These are phyloP conservation scores for Xylaria palmicola DNA, from an alignment of 495 filamentous ascomycete genomes.

Conservation along the genomic window DNA sequence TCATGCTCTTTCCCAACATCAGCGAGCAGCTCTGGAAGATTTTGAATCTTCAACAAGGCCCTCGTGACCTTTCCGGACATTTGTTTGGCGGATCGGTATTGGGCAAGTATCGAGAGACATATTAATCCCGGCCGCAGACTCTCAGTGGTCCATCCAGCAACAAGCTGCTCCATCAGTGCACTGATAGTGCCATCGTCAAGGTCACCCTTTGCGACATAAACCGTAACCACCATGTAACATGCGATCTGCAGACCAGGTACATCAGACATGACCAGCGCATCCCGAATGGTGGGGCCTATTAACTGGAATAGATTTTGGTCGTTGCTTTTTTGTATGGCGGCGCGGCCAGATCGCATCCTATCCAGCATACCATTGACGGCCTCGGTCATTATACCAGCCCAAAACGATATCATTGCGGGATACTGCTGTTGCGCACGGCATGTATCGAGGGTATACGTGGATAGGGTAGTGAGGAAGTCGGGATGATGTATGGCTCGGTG, in stretches of 20 bases:
- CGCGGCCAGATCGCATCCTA: constrained; percentile 65
- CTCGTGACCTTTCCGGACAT: constrained; percentile 68
- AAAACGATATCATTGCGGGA: constrained; percentile 77
- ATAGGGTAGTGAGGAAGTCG: constrained; percentile 67
- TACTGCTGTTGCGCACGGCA: constrained; percentile 67
- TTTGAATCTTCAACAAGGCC: constrained; percentile 62
- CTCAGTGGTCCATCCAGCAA: constrained; percentile 68
- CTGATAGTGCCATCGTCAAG: constrained; percentile 72
- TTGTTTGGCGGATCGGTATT: constrained; percentile 66
- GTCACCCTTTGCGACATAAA: constrained; percentile 76
- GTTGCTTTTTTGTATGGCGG: constrained; percentile 63
- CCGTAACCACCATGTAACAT: constrained; percentile 84
- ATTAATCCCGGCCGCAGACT: constrained; percentile 72
- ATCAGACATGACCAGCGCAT: constrained; percentile 69
- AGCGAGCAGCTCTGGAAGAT: constrained; percentile 56
- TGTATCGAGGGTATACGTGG: constrained; percentile 69
- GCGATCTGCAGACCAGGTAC: constrained; percentile 75
- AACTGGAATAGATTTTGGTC: constrained; percentile 75
- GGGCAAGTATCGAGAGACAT: constrained; percentile 75
- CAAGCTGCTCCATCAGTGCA: constrained; percentile 83
- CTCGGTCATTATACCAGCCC: constrained; percentile 81
- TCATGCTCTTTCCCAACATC: constrained; percentile 63
- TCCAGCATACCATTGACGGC: constrained; percentile 78
- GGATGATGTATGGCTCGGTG: constrained; percentile 73
- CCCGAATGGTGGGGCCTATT: constrained; percentile 72